These are phyloP conservation scores for Gypsophila paniculata DNA, from an alignment of 179 eudicot genomes.

Conservation along the genomic window DNA sequence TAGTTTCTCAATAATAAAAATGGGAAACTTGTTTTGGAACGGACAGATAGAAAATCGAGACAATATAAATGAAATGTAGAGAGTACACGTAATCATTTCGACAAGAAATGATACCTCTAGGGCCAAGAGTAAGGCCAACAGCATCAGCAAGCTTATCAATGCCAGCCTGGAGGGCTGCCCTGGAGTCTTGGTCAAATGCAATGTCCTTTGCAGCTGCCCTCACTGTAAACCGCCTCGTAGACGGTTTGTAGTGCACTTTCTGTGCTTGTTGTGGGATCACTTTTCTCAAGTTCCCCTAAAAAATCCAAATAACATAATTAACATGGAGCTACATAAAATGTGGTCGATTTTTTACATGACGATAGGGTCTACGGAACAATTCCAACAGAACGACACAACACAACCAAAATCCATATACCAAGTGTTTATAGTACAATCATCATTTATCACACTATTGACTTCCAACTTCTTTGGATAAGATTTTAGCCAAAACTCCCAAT, in stretches of 20 bases:
- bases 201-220: constrained; percentile 77
- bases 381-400: too few relatives aligned
- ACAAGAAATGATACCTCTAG: constrained; percentile 50
- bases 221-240: constrained; percentile 46
- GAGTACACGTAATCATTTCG: neutral
- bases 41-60: too few relatives aligned
- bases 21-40: too few relatives aligned
- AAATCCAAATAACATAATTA: neutral
- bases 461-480: too few relatives aligned
- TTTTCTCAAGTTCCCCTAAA: constrained; percentile 53
- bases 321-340: neutral
- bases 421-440: too few relatives aligned
- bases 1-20: too few relatives aligned
- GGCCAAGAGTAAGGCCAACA: constrained; percentile 95
- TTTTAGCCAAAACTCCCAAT: too few relatives aligned
- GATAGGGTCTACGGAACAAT: too few relatives aligned
- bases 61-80: too few relatives aligned
- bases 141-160: constrained; percentile 88
- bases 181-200: constrained; percentile 70
- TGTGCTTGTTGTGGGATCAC: constrained; percentile 46
- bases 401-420: too few relatives aligned
- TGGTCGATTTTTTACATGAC: neutral
- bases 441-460: too few relatives aligned
- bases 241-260: constrained; percentile 41
- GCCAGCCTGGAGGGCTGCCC: constrained; percentile 81